Base-by-base conservation (phyloP, 139 green algal species). In the Chlamydomonas applanata region DNA sequence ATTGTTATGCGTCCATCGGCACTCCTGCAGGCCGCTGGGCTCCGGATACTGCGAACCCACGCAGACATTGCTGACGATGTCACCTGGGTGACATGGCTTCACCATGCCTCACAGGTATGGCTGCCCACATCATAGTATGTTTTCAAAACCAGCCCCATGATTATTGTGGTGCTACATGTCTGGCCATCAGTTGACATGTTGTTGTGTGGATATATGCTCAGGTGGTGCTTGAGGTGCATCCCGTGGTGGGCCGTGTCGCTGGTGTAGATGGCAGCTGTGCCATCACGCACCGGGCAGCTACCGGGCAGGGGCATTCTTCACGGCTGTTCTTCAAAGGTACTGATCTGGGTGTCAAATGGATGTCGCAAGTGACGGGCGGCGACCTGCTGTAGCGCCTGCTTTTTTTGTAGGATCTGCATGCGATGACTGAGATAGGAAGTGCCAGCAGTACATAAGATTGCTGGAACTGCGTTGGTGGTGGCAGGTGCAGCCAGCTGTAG, bases 301-400 rank as follows among this genome's bases (percentile, higher is more conserved):
- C 62, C 62, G 14, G 62, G 22, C 16, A 2, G 11, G 30, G 13
- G 13, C 2, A 32, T 32, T 30, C 17, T 69, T 22, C 62, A 5
- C 33, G 11, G 3, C 32, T 79, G 65, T 79, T 73, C 53, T 79
- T 79, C 27, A 63, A 56, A 24, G 44, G 64, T 3, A 56, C 49
- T 1, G 74, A 79, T 2, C 65, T 73, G 64, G 74, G 64, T 2
- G 46, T 79, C 19, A 61, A 34, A 52, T 79, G 74, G 74, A 69
- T 79, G 64, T 4, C 49, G 2, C 17, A 33, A n/a, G 64, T 79
- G 9, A 79, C 74, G 16, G 65, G 34, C 1, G 3, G 25, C 17
- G 74, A 79, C 36, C 65, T 79, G 34, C 40, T 79, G 25, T 79
- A 46, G 54, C 29, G 54, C 13, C 20, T 5, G 20, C 9, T 9